Base-by-base conservation (phyloP, 169 alveolate species). In the Plasmodium reichenowi region DNA sequence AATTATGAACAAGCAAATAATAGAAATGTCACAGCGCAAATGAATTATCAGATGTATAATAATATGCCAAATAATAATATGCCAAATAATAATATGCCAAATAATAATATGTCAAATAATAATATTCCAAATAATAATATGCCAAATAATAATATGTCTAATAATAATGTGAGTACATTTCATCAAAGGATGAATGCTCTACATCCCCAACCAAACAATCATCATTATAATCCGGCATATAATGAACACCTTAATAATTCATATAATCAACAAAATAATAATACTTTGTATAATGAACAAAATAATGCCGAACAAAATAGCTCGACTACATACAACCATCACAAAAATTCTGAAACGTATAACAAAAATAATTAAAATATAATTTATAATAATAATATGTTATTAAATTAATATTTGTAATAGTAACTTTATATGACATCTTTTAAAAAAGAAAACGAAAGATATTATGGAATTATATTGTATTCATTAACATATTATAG, bases 151-250 rank as follows among this genome's bases (percentile, higher is more conserved):
- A 54, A 56, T 32, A 75, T 24, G 54, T 63, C n/a, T 5, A 32
- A 43, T 67, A 47, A 15, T 38, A 38, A 38, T 38, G 6, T 38
- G 58, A 38, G 47, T 38, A 38, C 45, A 66, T 1, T 15, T 13
- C 9, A 38, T 66, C 74, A 70, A 50, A 70, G 83, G 22, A 58
- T 48, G 13, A 20, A 80, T 6, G 66, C 64, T 7, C 47, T 62
- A 32, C 64, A 64, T 48, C 63, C 22, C 24, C 88, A 76, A 20
- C 74, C 88, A 17, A 76, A 64, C 45, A 76, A 48, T 76, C 88
- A 76, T n/a, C 88, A 76, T 13, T 64, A 13, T 45, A 76, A 76
- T 26, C 88, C 74, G 7, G 88, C 88, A 7, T 63, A 76, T 64
- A 64, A 48, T 64, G 70, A 64, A 43, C 88, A 74, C 12, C 38